Evolutionary conservation across 2,329 filamentous ascomycete genomes (phyloP).

Genomic region (Cladosporium velox): DNA sequence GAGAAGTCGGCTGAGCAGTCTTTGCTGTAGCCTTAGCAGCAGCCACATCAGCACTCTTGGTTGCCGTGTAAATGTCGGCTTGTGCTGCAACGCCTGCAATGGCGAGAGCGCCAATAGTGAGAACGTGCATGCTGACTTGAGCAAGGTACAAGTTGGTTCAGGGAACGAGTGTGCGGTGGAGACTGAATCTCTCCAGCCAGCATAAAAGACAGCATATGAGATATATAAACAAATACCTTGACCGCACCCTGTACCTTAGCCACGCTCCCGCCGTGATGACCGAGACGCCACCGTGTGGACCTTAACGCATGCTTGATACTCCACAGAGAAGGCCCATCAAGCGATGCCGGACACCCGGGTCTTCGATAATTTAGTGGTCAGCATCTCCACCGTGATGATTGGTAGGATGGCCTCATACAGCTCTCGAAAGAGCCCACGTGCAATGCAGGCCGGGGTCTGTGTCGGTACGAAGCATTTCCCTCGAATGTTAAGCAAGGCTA

Average conservation of each 20-base stretch:
- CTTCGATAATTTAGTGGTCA: conserved; percentile 1
- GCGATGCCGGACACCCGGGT: conserved; percentile 10
- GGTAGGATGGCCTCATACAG: neutral
- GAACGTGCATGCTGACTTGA: conserved; percentile 19
- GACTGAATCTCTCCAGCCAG: neutral
- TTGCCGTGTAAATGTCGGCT: conserved; percentile 50
- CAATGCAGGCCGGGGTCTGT: neutral
- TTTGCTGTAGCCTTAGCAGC: conserved; percentile 62
- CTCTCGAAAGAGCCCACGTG: conserved; percentile 5
- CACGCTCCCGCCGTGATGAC: neutral
- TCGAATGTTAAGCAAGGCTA: conserved; percentile 19
- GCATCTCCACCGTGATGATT: neutral
- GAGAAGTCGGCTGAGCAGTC: conserved; percentile 61
- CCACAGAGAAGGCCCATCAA: neutral
- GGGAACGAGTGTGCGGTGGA: neutral
- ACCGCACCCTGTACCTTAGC: neutral
- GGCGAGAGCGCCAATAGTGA: conserved; percentile 32
- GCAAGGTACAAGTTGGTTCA: neutral
- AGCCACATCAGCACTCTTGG: conserved; percentile 53
- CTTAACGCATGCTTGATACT: neutral
- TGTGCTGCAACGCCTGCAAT: conserved; percentile 35
- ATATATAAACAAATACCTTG: conserved; percentile 4
- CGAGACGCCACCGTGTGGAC: conserved; percentile 2
- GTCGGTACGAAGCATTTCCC: conserved; percentile 6
- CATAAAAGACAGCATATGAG: neutral